Evolutionary conservation across 805 yeast species (phyloP).

Genomic region (Cyberlindnera subsufficiens): DNA sequence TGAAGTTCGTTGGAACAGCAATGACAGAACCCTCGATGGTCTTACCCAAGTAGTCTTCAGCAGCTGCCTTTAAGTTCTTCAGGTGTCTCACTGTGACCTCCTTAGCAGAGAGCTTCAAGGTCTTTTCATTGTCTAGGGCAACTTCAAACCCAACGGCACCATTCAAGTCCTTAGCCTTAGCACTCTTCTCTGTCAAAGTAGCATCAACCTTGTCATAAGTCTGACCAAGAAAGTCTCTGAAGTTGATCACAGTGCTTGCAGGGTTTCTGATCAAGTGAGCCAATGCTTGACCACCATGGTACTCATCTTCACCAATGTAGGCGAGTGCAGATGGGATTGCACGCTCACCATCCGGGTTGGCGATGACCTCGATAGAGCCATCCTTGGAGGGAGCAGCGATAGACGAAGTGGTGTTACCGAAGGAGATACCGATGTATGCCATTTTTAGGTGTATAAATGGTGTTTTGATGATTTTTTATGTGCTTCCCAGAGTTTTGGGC

Average conservation of each 20-base stretch:
- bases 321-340: constrained; percentile 89
- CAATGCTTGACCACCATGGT: constrained; percentile 94
- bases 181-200: constrained; percentile 55
- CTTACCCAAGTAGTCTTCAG: constrained; percentile 87
- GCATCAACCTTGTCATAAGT: constrained; percentile 65
- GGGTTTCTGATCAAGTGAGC: constrained; percentile 92
- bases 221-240: constrained; percentile 88
- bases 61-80: constrained; percentile 75
- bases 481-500: not conserved
- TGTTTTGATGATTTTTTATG: not conserved
- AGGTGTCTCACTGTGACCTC: constrained; percentile 84
- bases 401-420: constrained; percentile 94
- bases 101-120: constrained; percentile 49
- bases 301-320: constrained; percentile 91
- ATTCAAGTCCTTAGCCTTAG: constrained; percentile 57
- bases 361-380: constrained; percentile 94
- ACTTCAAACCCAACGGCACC: constrained; percentile 70
- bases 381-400: constrained; percentile 82
- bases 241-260: constrained; percentile 76
- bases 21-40: constrained; percentile 76
- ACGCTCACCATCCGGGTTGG: constrained; percentile 99
- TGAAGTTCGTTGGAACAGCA: constrained; percentile 86
- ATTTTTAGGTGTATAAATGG: constrained; percentile 11
- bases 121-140: constrained; percentile 37
- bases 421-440: constrained; percentile 83